These are phyloP conservation scores for Salvia sclarea DNA, from an alignment of 305 asterid species.

Conservation along the genomic window DNA sequence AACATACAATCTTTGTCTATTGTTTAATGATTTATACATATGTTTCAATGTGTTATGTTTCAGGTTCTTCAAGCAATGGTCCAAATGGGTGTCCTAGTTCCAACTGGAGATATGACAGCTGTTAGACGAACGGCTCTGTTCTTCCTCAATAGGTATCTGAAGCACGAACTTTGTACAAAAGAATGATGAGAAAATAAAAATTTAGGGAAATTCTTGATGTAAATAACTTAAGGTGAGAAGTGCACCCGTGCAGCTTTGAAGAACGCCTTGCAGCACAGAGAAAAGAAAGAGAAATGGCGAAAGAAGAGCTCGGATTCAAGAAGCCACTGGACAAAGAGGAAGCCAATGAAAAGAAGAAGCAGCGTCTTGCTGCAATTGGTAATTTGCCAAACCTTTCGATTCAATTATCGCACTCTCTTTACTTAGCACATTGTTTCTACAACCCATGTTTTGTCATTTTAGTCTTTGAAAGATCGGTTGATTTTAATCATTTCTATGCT, in stretches of 20 bases:
- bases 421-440: neutral
- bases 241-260: constrained; percentile 68
- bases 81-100: constrained; percentile 97
- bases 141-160: constrained; percentile 79
- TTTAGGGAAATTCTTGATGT: neutral
- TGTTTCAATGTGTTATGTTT: constrained; percentile 26
- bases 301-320: constrained; percentile 85
- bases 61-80: constrained; percentile 95
- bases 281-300: constrained; percentile 77
- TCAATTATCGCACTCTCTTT: too few species aligned
- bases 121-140: constrained; percentile 94
- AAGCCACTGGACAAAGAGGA: constrained; percentile 87
- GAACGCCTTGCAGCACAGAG: constrained; percentile 91
- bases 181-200: neutral
- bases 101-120: constrained; percentile 97
- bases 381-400: constrained; percentile 24
- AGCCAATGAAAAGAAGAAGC: constrained; percentile 77
- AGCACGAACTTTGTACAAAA: neutral
- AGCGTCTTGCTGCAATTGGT: constrained; percentile 98
- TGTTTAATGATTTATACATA: neutral
- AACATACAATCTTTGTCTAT: neutral
- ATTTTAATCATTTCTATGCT: neutral
- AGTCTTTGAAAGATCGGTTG: neutral
- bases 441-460: neutral
- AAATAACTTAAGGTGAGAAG: constrained; percentile 6